Evolutionary conservation across 306 rosid genomes (phyloP).

Genomic region (Malus sieversii): DNA sequence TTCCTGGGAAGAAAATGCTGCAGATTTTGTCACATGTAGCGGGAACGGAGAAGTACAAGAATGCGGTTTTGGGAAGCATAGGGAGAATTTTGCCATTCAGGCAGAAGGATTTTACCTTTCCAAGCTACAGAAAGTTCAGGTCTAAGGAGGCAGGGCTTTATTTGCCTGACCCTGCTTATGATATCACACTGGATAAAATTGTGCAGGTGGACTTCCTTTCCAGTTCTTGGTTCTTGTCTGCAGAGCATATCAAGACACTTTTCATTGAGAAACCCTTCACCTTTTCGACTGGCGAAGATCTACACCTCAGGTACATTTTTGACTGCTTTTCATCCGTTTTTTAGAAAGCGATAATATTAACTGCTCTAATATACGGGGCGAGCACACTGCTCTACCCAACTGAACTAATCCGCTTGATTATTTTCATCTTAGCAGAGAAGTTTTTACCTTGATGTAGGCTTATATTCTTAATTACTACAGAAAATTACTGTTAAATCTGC

Average conservation of each 20-base stretch:
- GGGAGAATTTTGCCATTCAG: slow-evolving; percentile 91
- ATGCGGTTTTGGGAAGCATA: slow-evolving; percentile 81
- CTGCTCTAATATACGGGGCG: neutral
- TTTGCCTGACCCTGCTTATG: slow-evolving; percentile 96
- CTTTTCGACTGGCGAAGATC: slow-evolving; percentile 96
- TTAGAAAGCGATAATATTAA: neutral
- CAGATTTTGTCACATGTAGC: slow-evolving; percentile 86
- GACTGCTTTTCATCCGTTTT: neutral
- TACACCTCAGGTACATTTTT: slow-evolving; percentile 67
- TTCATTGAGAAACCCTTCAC: slow-evolving; percentile 83
- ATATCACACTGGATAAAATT: slow-evolving; percentile 71
- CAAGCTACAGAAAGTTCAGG: slow-evolving; percentile 83
- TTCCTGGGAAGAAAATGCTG: slow-evolving; percentile 84
- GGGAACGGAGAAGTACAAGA: slow-evolving; percentile 74
- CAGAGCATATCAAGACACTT: slow-evolving; percentile 71
- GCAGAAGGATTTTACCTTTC: slow-evolving; percentile 87
- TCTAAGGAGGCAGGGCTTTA: slow-evolving; percentile 92
- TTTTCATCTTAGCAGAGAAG: neutral
- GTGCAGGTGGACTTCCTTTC: slow-evolving; percentile 97
- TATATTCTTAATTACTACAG: neutral
- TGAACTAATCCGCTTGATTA: neutral
- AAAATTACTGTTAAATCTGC: neutral
- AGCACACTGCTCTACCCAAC: neutral
- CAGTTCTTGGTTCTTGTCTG: slow-evolving; percentile 90
- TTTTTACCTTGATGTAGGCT: neutral